Evolutionary conservation across 1,284 basidiomycete genomes (phyloP).

Genomic region (Puccinia brachypodii): DNA sequence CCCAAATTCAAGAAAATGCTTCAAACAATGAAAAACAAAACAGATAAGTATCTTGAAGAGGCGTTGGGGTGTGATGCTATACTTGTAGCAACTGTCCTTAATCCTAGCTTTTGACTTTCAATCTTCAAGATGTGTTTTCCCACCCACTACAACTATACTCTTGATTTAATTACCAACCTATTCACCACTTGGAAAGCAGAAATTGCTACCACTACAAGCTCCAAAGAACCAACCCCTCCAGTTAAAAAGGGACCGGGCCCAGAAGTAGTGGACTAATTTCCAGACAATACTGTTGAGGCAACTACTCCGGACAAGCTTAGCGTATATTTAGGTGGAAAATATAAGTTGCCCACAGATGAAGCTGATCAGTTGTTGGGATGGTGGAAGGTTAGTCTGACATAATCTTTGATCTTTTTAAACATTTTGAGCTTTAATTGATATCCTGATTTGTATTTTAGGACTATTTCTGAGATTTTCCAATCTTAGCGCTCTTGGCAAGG

Average conservation of each 20-base stretch:
- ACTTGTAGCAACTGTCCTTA: not conserved
- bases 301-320: not conserved
- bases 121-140: not conserved
- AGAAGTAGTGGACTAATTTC: not conserved
- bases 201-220: not conserved
- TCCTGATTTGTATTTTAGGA: not conserved
- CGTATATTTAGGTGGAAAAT: not conserved
- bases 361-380: not conserved
- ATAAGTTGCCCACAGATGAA: not conserved
- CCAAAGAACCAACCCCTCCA: not conserved
- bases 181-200: not conserved
- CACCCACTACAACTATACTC: not conserved
- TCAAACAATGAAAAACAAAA: not conserved
- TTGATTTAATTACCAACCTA: not conserved
- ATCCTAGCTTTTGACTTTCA: conserved; percentile 5
- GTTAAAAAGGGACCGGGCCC: not conserved
- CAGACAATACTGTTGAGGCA: not conserved
- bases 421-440: not conserved
- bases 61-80: not conserved
- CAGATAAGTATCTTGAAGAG: not conserved
- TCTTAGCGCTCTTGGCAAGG: not conserved
- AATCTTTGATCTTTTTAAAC: not conserved
- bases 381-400: not conserved
- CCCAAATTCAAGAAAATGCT: not conserved
- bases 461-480: not conserved